phyloP scores from a whole-genome alignment of 495 filamentous ascomycete species.

The Polyplosphaeria fusca region DNA sequence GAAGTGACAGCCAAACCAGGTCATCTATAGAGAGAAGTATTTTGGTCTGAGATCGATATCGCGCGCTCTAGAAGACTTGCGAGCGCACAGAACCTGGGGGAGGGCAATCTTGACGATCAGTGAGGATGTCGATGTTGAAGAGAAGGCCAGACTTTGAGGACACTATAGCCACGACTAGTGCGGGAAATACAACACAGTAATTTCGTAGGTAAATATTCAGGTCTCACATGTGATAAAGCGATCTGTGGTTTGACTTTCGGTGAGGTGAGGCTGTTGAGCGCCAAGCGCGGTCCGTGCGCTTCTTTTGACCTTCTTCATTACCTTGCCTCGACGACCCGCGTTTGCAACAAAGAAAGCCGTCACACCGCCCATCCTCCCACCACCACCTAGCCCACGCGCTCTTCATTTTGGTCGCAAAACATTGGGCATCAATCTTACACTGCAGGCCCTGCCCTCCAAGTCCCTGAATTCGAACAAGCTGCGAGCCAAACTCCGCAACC shows the following conservation, averaged over 20 bases:
- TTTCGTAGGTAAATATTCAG: too few relatives aligned
- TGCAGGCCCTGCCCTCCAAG: neutral
- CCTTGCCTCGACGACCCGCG: too few relatives aligned
- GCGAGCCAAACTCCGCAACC: neutral
- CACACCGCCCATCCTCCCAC: neutral
- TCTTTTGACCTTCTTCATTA: neutral
- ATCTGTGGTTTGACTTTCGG: too few relatives aligned
- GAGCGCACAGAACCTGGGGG: constrained; percentile 33
- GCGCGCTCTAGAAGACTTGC: constrained; percentile 34
- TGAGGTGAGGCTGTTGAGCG: too few relatives aligned
- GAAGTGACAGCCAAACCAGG: too few relatives aligned
- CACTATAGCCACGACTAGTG: too few relatives aligned
- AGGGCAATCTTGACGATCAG: constrained; percentile 37
- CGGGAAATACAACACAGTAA: too few relatives aligned
- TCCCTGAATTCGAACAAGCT: neutral
- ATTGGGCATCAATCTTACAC: neutral
- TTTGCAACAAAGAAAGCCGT: neutral
- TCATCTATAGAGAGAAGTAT: constrained; percentile 36
- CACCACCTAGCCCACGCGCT: neutral
- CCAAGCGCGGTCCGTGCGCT: too few relatives aligned
- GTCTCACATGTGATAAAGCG: too few relatives aligned
- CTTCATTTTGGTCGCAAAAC: neutral
- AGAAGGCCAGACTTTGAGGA: too few relatives aligned
- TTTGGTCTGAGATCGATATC: constrained; percentile 32
- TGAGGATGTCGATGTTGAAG: too few relatives aligned